Evolutionary conservation across 2,329 filamentous ascomycete species (phyloP).

Genomic region (Colletotrichum simmondsii): DNA sequence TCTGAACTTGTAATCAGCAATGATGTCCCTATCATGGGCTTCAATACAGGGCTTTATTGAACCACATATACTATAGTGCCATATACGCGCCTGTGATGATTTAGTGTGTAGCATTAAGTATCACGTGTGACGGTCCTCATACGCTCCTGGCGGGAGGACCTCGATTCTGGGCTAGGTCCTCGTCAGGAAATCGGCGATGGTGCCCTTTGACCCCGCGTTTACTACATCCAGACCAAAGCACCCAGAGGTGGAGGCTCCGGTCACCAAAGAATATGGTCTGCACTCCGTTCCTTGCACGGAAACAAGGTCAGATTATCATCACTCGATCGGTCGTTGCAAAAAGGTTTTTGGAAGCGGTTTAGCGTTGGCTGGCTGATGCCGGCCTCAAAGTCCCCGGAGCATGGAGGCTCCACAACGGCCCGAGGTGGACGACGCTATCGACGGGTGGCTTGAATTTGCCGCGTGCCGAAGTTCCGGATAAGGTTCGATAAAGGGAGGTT

Average conservation of each 20-base stretch:
- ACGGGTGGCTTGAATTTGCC: neutral
- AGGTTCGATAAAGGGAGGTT: neutral
- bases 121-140: no score
- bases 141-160: no score
- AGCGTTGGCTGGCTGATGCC: neutral
- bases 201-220: neutral
- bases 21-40: neutral
- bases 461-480: neutral
- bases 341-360: neutral
- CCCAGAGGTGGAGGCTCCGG: neutral
- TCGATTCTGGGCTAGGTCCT: no score
- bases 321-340: neutral
- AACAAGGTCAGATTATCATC: neutral
- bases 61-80: neutral
- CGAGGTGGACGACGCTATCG: neutral
- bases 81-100: neutral
- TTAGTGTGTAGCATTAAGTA: neutral
- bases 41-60: neutral
- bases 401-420: neutral
- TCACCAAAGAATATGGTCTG: neutral
- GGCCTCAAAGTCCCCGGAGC: neutral
- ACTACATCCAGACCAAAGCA: no score
- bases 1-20: constrained; percentile 3
- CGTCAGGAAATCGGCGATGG: neutral
- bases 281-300: no score